A percentile compares a stretch with the other conserved stretches of the same genome.
phyloP scores from a whole-genome alignment of 495 filamentous ascomycete genomes.

The Hyaloscypha variabilis region DNA sequence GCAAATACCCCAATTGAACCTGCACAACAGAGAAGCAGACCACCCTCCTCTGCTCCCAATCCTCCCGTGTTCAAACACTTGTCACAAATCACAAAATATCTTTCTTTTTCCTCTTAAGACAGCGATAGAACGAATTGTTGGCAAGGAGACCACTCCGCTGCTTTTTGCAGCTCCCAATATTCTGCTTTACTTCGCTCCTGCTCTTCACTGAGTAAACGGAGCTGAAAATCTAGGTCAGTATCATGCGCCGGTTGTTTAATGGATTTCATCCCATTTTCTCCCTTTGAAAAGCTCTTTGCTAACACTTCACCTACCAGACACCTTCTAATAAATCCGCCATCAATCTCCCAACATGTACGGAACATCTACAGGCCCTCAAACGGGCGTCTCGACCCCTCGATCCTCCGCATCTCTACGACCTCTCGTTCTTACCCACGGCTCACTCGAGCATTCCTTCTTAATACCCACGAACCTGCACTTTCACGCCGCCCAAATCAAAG shows the following conservation, averaged over 20 bases:
- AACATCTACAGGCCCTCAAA: constrained; percentile 79
- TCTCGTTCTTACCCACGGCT: constrained; percentile 86
- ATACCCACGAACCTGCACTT: constrained; percentile 94
- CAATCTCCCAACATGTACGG: constrained; percentile 74
- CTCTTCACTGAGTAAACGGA: constrained; percentile 36
- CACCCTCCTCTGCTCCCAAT: not conserved
- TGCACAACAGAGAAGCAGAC: not conserved
- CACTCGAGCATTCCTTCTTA: constrained; percentile 91
- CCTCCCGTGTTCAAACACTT: not conserved
- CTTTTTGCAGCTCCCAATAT: constrained; percentile 24
- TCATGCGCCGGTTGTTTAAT: not conserved
- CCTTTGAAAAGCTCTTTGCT: not conserved
- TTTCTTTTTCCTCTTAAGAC: constrained; percentile 2
- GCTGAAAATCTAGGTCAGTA: constrained; percentile 20
- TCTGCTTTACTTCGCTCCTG: constrained; percentile 24
- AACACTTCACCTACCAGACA: not conserved
- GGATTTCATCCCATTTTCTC: not conserved
- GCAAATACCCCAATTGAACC: constrained; percentile 18
- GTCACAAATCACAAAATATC: constrained; percentile 1
- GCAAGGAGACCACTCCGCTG: constrained; percentile 18
- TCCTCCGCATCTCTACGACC: constrained; percentile 87
- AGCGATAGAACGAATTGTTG: constrained; percentile 20
- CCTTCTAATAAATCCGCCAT: not conserved
- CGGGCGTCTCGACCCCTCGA: constrained; percentile 92
- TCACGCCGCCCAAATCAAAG: constrained; percentile 89